phyloP scores from a whole-genome alignment of 169 alveolate species.

The Besnoitia besnoiti region DNA sequence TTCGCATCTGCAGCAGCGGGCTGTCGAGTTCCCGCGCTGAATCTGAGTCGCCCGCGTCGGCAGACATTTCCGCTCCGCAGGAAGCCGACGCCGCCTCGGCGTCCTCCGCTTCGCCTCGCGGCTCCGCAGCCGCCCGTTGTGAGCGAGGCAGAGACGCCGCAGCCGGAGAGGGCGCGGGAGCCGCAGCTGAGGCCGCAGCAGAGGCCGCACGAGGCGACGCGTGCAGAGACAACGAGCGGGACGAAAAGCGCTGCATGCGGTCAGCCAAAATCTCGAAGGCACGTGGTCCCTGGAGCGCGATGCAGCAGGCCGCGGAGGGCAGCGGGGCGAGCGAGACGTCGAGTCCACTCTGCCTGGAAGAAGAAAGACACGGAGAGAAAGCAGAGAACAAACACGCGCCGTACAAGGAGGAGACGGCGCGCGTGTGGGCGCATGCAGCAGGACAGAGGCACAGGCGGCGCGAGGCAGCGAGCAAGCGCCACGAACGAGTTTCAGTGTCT shows the following conservation, averaged over 20 bases:
- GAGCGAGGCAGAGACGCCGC: too few relatives aligned
- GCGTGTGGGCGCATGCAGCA: too few relatives aligned
- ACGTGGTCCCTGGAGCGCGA: constrained; percentile 4
- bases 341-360: constrained; percentile 14
- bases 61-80: too few relatives aligned
- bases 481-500: too few relatives aligned
- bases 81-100: too few relatives aligned
- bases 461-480: too few relatives aligned
- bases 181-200: background rate
- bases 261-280: background rate
- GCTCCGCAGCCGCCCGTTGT: background rate
- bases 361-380: background rate
- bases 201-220: background rate
- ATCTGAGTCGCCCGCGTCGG: background rate
- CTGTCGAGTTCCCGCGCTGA: background rate
- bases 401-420: background rate
- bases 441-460: too few relatives aligned
- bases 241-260: background rate
- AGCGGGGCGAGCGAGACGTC: constrained; percentile 3
- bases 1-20: background rate
- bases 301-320: background rate
- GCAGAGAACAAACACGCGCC: too few relatives aligned
- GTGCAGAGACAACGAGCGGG: background rate
- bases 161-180: background rate
- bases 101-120: background rate